Percentiles rank a stretch among this genome's conserved stretches.
Evolutionary conservation across 345 rosid genomes (phyloP).

Genomic region (Gossypium bickii): DNA sequence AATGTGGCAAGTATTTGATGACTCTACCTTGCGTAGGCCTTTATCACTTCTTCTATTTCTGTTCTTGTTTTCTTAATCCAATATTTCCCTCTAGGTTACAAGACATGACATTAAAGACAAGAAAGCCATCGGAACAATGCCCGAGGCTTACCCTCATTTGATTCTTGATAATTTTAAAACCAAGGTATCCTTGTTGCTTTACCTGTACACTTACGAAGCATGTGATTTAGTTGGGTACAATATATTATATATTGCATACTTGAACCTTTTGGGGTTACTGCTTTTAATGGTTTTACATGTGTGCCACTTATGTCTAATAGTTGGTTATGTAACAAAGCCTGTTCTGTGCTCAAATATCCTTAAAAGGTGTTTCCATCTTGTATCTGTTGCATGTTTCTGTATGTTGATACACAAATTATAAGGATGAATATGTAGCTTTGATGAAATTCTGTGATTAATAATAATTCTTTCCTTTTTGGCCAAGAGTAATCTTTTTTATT

Average conservation of each 20-base stretch:
- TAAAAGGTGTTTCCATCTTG: not conserved
- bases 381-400: not conserved
- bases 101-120: conserved; percentile 85
- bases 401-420: not conserved
- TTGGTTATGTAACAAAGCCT: not conserved
- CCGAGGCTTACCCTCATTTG: conserved; percentile 91
- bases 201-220: not conserved
- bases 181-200: conserved; percentile 39
- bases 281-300: not conserved
- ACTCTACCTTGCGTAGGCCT: not conserved
- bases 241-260: not conserved
- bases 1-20: conserved; percentile 67
- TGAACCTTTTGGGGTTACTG: not conserved
- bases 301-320: not conserved
- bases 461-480: not conserved
- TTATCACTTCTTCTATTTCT: conserved; percentile 9
- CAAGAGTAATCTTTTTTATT: not conserved
- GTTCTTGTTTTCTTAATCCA: conserved; percentile 10
- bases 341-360: not conserved
- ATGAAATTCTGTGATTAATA: not conserved
- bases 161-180: conserved; percentile 74
- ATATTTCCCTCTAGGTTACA: conserved; percentile 54
- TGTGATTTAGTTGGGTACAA: not conserved
- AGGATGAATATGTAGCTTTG: not conserved
- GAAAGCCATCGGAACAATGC: conserved; percentile 73